Evolutionary conservation across 768 basidiomycete genomes (phyloP), one percentile per base, ranked within the genome.

Genomic region (Tylopilus subfusipes): DNA sequence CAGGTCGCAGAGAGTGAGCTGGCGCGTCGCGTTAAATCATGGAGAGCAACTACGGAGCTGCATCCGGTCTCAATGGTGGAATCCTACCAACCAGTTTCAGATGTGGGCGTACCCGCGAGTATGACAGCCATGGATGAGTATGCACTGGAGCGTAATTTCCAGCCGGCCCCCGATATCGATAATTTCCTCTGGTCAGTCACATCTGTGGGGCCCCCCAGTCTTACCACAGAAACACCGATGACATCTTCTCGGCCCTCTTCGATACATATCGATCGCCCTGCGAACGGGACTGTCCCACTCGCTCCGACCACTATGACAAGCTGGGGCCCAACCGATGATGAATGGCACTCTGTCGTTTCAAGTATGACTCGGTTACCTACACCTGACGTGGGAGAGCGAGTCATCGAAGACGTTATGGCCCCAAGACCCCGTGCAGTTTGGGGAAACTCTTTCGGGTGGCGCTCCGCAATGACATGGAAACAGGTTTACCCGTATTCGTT

Each of bases 111-210:
- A 50, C 27, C 63, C 2, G 59, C 50, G 10, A 55, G 56, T 6
- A 52, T 43, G 18, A 64, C 61, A 16, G 57, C 57, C 36, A 61
- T 52, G 49, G 69, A 69, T 19, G 68, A 63, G 24, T 64, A 61
- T n/a, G 55, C 59, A 14, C 42, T 68, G 22, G 60, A 48, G 42
- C 36, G 21, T 42, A 36, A 55, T 27, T 40, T 39, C 30, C 42
- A 2, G 16, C 42, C 54, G 44, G 49, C 24, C 27, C 21, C 22
- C 36, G 76, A 82, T 59, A 66, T 85, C 29, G 83, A 82, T 36
- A 85, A 89, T 59, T 88, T 76, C 61, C 62, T 73, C 13, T 90
- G 85, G 82, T 84, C 86, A 9, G 74, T 82, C 21, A 82, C 85
- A 4, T 87, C 88, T 12, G 66, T 65, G 1, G 86, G 85, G 11